Base-by-base conservation (phyloP, 352 stramenopile genomes). In the Hyphochytrium catenoides region DNA sequence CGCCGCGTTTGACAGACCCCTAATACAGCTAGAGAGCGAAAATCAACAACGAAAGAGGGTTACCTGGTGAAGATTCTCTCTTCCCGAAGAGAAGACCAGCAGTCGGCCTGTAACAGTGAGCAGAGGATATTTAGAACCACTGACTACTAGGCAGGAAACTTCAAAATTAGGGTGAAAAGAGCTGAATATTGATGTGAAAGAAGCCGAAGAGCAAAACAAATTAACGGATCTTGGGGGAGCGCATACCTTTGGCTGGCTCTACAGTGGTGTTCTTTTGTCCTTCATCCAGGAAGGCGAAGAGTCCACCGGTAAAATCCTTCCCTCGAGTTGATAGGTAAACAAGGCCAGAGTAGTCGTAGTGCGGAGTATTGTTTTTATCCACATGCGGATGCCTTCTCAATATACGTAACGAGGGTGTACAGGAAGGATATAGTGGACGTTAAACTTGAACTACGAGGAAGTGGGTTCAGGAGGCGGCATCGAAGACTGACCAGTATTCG, bases 331-430 rank as follows among this genome's bases (percentile, higher is more conserved):
- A 60, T 6, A 91, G 47, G 37, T 91, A 92, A 5, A 92, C 39
- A 19, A 91, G 48, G 0, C 74, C 73, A 11, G 73, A 90, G 55
- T 87, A 91, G 43, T 89, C 73, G 50, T 92, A 91, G 47, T 92
- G 76, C n/a, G 54, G 55, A 1, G 77, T 91, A 53, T 92, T 92
- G 39, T 84, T 64, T 55, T 88, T 84, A 56, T 91, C 76, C 22
- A 87, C 67, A 31, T 91, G 77, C 14, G 63, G 56, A 43, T 88
- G 70, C 65, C 62, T 79, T 22, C 2, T 17, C 37, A 32, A 12
- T 31, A 19, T 15, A 12, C 15, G 26, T 15, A 30, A 12, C 26
- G n/a, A n/a, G n/a, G n/a, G 26, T 30, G 26, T 15, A 12, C 26
- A 15, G 12, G 12, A 12, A 12, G 26, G 26, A 30, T 12, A 12